phyloP scores from a whole-genome alignment of 140 eudicot species.

The Flaveria floridana region DNA sequence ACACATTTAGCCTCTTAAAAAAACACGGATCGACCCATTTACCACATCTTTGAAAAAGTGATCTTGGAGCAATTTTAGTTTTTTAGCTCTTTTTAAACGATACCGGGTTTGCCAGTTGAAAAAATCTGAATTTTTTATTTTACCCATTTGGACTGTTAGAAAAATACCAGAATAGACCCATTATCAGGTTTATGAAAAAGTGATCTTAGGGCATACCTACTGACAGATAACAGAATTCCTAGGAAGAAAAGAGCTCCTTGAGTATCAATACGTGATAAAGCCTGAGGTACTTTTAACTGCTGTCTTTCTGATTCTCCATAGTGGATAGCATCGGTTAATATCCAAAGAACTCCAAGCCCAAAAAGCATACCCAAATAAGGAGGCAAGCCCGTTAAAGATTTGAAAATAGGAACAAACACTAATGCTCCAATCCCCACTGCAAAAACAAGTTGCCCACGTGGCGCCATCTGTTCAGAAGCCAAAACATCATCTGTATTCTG shows the following conservation, averaged over 20 bases:
- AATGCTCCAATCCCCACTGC: conserved; percentile 85
- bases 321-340: conserved; percentile 92
- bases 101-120: neutral
- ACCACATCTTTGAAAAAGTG: neutral
- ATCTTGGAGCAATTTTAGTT: too few species aligned
- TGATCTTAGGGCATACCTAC: conserved; percentile 53
- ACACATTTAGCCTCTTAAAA: neutral
- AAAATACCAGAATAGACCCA: neutral
- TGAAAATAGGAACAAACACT: conserved; percentile 87
- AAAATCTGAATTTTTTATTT: neutral
- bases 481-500: conserved; percentile 60
- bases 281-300: conserved; percentile 89
- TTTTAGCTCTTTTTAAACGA: too few species aligned
- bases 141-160: neutral
- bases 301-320: conserved; percentile 95
- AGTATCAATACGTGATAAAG: conserved; percentile 93
- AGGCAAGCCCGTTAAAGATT: conserved; percentile 86
- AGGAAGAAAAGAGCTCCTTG: conserved; percentile 97
- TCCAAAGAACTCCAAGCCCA: conserved; percentile 97
- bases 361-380: conserved; percentile 93
- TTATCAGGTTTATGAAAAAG: neutral
- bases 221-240: conserved; percentile 92
- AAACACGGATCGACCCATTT: neutral
- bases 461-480: conserved; percentile 99
- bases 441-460: conserved; percentile 93